Evolutionary conservation across 2,329 filamentous ascomycete genomes (phyloP).

Genomic region (Pseudovirgaria hyperparasitica): DNA sequence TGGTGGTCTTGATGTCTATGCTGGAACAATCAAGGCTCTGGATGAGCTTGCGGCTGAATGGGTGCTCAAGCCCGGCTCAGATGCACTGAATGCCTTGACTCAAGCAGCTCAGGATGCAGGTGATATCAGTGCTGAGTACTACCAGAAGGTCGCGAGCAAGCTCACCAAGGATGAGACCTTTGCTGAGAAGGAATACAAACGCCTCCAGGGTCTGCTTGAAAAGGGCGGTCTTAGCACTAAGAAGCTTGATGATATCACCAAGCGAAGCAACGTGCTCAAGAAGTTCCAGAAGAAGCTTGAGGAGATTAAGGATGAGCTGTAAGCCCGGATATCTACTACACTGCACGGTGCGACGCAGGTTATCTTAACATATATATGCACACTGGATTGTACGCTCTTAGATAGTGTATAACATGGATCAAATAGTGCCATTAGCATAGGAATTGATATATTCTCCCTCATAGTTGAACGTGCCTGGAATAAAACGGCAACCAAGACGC

Average conservation of each 20-base stretch:
- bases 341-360: too few species aligned
- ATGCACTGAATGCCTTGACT: constrained; percentile 57
- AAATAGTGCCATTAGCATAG: too few species aligned
- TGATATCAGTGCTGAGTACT: constrained; percentile 86
- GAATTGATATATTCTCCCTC: too few species aligned
- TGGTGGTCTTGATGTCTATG: constrained; percentile 63
- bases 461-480: too few species aligned
- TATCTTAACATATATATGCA: too few species aligned
- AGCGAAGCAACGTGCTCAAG: constrained; percentile 76
- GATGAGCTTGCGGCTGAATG: constrained; percentile 67
- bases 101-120: constrained; percentile 55
- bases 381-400: too few species aligned
- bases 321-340: too few species aligned
- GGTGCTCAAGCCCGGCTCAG: constrained; percentile 45
- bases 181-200: constrained; percentile 71
- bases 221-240: constrained; percentile 76
- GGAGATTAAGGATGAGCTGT: constrained; percentile 58
- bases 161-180: constrained; percentile 64
- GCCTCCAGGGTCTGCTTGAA: constrained; percentile 65
- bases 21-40: constrained; percentile 70
- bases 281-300: constrained; percentile 52
- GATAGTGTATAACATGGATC: too few species aligned
- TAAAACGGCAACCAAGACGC: too few species aligned
- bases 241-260: constrained; percentile 80
- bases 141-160: constrained; percentile 84